phyloP scores from a whole-genome alignment of 163 green algal species.

The Prototheca wickerhamii region DNA sequence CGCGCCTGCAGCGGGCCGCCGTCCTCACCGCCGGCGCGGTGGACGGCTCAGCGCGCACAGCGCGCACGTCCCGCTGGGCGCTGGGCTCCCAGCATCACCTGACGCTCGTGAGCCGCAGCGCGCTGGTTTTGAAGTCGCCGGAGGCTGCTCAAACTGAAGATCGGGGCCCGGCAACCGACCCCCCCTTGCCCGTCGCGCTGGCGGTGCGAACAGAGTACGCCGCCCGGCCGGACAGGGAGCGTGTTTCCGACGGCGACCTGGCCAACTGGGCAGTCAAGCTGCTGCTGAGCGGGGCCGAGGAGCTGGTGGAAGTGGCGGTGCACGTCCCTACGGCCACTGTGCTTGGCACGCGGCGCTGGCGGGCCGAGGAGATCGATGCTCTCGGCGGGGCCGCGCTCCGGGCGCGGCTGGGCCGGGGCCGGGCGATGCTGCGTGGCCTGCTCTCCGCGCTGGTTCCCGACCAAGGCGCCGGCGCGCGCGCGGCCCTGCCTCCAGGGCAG shows the following conservation, averaged over 20 bases:
- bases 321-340: neutral
- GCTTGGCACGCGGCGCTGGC: neutral
- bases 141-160: neutral
- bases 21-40: neutral
- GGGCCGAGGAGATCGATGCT: neutral
- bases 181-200: neutral
- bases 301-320: neutral
- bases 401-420: neutral
- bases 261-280: constrained; percentile 1
- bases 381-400: neutral
- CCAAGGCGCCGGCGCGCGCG: no score
- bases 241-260: neutral
- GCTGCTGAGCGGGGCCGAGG: neutral
- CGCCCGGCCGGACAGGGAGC: neutral
- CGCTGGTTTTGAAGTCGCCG: neutral
- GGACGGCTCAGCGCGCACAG: neutral
- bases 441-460: no score
- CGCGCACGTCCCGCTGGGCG: neutral
- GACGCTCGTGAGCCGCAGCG: neutral
- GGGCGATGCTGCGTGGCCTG: no score
- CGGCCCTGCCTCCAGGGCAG: no score
- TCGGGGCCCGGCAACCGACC: no score
- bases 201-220: neutral
- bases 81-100: neutral
- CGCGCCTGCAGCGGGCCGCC: neutral